Evolutionary conservation across 441 rosid species (phyloP).

Genomic region (Corymbia calophylla): DNA sequence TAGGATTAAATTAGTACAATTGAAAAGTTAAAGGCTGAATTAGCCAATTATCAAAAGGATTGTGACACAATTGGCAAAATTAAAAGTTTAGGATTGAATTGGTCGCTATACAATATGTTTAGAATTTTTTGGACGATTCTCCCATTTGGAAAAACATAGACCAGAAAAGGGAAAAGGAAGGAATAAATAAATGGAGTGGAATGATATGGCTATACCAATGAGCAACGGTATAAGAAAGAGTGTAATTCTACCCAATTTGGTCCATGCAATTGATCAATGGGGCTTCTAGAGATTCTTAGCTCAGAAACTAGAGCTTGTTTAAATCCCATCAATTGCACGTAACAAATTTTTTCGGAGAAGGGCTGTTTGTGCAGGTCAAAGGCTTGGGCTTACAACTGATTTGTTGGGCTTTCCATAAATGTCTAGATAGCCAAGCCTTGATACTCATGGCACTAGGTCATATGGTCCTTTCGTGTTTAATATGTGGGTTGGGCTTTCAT

Average conservation of each 20-base stretch:
- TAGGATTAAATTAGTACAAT: fast-evolving
- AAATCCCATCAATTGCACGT: no score
- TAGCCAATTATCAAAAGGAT: fast-evolving
- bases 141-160: no score
- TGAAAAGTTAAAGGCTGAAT: fast-evolving
- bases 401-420: no score
- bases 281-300: background rate
- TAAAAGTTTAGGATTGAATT: no score
- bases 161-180: background rate
- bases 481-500: background rate
- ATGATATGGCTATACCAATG: background rate
- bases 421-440: background rate
- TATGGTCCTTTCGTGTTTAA: background rate
- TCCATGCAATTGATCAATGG: background rate
- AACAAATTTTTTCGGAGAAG: background rate
- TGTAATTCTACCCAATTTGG: background rate
- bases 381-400: no score
- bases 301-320: no score
- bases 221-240: background rate
- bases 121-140: background rate
- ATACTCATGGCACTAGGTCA: background rate
- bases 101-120: background rate
- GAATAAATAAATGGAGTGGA: background rate
- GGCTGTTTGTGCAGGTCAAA: background rate
- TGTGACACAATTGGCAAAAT: fast-evolving